These are phyloP conservation scores for Calycina marina DNA, from an alignment of 2,329 filamentous ascomycete genomes.

Conservation along the genomic window DNA sequence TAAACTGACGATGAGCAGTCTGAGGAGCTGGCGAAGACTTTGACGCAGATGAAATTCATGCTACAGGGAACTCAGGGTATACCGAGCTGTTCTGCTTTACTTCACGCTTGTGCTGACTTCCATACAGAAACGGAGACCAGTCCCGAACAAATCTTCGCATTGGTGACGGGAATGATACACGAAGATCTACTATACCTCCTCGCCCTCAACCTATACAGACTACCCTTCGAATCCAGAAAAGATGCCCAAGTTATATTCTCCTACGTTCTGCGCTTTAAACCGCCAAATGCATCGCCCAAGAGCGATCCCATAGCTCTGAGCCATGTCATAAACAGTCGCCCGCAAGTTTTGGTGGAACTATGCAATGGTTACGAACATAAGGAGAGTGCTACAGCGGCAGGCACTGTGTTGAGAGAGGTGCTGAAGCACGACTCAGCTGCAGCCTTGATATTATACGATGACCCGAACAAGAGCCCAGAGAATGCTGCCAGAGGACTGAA, in stretches of 20 bases:
- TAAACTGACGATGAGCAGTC: slow-evolving; percentile 37
- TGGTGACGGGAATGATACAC: slow-evolving; percentile 72
- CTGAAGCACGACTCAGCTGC: slow-evolving; percentile 82
- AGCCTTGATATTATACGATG: slow-evolving; percentile 84
- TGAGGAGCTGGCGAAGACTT: slow-evolving; percentile 74
- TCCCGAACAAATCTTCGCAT: slow-evolving; percentile 75
- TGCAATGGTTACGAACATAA: slow-evolving; percentile 83
- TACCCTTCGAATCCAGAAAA: slow-evolving; percentile 93
- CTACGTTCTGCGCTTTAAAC: slow-evolving; percentile 82
- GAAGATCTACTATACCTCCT: slow-evolving; percentile 81
- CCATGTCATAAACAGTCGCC: slow-evolving; percentile 74
- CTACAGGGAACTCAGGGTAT: slow-evolving; percentile 86
- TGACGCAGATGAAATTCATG: slow-evolving; percentile 82
- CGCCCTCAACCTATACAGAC: slow-evolving; percentile 64
- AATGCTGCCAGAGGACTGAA: slow-evolving; percentile 51
- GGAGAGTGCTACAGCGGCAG: slow-evolving; percentile 83
- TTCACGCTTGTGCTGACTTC: too few species aligned
- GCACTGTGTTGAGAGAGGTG: slow-evolving; percentile 77
- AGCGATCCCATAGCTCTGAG: slow-evolving; percentile 73
- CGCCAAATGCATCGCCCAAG: slow-evolving; percentile 48
- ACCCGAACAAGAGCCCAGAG: slow-evolving; percentile 57
- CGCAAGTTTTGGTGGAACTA: slow-evolving; percentile 74
- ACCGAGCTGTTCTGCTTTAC: too few species aligned
- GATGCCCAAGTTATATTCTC: slow-evolving; percentile 94
- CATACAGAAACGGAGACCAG: slow-evolving; percentile 73